Conservation (phyloP, 1,139 yeast genomes). For the Saccharomyces pastorianus region DNA sequence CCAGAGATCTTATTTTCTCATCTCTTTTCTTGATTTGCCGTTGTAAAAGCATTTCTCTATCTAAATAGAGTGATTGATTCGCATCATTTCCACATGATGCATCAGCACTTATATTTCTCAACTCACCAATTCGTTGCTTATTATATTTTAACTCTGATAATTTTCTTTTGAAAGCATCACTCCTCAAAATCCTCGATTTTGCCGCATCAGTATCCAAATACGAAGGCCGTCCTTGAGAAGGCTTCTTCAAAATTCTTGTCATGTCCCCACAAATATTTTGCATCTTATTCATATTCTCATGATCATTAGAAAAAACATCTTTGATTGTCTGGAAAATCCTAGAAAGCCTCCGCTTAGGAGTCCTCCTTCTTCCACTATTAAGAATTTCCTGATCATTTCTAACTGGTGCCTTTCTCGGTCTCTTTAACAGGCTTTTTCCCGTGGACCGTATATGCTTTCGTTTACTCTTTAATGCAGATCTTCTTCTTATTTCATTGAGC, state of each 20-base stretch:
- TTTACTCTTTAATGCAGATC: background rate
- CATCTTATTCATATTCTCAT: slow-evolving; percentile 19
- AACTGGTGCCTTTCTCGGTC: background rate
- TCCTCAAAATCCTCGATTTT: slow-evolving; percentile 18
- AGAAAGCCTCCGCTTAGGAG: background rate
- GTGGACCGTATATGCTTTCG: background rate
- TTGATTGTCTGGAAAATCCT: slow-evolving; percentile 13
- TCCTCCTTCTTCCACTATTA: background rate
- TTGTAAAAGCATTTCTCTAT: slow-evolving; percentile 2
- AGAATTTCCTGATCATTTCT: background rate
- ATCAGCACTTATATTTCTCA: slow-evolving; percentile 15
- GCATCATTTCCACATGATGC: background rate
- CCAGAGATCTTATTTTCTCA: background rate
- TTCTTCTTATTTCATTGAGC: slow-evolving; percentile 12
- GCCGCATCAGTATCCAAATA: slow-evolving; percentile 4
- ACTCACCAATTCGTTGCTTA: slow-evolving; percentile 18
- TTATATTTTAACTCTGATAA: slow-evolving; percentile 25
- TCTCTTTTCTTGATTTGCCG: background rate
- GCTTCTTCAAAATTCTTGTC: slow-evolving; percentile 9
- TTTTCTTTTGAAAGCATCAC: slow-evolving; percentile 25
- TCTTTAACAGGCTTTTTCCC: slow-evolving; percentile 1
- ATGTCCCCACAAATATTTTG: slow-evolving; percentile 15
- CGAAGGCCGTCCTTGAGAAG: slow-evolving; percentile 3
- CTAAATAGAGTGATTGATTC: background rate
- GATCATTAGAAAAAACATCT: slow-evolving; percentile 18